These are phyloP conservation scores for Linum lewisii DNA, from an alignment of 345 rosid species.

Conservation along the genomic window DNA sequence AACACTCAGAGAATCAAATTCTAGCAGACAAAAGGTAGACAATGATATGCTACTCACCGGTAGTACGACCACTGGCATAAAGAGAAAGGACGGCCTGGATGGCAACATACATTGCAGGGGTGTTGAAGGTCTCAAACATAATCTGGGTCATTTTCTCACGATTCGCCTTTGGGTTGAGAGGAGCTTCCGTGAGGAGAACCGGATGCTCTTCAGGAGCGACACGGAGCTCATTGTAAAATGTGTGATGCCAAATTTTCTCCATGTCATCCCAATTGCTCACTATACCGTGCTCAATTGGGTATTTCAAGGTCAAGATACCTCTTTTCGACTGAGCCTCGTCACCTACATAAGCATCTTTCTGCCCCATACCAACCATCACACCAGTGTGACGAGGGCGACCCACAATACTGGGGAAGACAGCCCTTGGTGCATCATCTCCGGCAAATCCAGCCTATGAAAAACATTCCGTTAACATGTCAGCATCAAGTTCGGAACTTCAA, in stretches of 20 bases:
- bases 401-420: constrained; percentile 3
- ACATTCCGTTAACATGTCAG: not conserved
- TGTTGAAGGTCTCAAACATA: constrained; percentile 4
- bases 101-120: constrained; percentile 4
- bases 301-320: constrained; percentile 5
- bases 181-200: constrained; percentile 5
- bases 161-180: constrained; percentile 3
- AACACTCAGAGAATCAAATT: not conserved
- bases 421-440: constrained; percentile 5
- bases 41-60: not conserved
- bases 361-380: constrained; percentile 8
- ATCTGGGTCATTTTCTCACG: constrained; percentile 7
- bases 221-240: constrained; percentile 4
- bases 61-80: constrained; percentile 6
- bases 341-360: constrained; percentile 2
- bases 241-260: constrained; percentile 7
- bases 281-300: constrained; percentile 4
- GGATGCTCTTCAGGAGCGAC: constrained; percentile 8
- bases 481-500: not conserved
- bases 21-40: not conserved
- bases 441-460: constrained; percentile 1
- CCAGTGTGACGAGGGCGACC: constrained; percentile 4
- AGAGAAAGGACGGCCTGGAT: constrained; percentile 7
- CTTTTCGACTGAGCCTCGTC: constrained; percentile 7
- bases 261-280: constrained; percentile 6